Conservation (phyloP, 345 rosid genomes). For the Murraya koenigii region DNA sequence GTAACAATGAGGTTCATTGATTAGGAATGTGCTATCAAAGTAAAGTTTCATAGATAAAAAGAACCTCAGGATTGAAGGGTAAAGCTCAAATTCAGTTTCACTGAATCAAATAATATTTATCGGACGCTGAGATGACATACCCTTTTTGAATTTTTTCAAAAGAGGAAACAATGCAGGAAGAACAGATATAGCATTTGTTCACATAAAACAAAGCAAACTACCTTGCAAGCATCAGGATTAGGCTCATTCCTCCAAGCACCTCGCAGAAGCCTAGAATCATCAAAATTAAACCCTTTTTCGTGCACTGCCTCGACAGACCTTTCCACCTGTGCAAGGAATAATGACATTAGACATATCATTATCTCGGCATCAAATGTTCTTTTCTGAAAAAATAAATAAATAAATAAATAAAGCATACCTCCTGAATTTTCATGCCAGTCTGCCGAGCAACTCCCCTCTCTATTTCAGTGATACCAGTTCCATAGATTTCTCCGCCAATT, state of each 20-base stretch:
- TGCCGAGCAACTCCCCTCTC: conserved; percentile 77
- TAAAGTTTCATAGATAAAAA: background rate
- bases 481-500: conserved; percentile 92
- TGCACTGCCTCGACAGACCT: conserved; percentile 45
- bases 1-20: background rate
- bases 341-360: conserved; percentile 7
- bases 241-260: conserved; percentile 99
- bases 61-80: background rate
- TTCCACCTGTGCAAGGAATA: conserved; percentile 38
- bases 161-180: background rate
- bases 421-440: conserved; percentile 70
- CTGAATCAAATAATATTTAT: background rate
- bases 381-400: background rate
- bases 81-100: background rate
- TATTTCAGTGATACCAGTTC: conserved; percentile 90
- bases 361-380: background rate
- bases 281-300: conserved; percentile 97
- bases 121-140: background rate
- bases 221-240: conserved; percentile 93
- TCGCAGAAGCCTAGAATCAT: conserved; percentile 82
- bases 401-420: conserved; percentile 35
- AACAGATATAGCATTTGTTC: background rate
- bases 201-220: conserved; percentile 25
- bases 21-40: background rate
- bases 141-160: background rate